phyloP scores from a whole-genome alignment of 2,329 filamentous ascomycete genomes.

The Alternaria triticina region DNA sequence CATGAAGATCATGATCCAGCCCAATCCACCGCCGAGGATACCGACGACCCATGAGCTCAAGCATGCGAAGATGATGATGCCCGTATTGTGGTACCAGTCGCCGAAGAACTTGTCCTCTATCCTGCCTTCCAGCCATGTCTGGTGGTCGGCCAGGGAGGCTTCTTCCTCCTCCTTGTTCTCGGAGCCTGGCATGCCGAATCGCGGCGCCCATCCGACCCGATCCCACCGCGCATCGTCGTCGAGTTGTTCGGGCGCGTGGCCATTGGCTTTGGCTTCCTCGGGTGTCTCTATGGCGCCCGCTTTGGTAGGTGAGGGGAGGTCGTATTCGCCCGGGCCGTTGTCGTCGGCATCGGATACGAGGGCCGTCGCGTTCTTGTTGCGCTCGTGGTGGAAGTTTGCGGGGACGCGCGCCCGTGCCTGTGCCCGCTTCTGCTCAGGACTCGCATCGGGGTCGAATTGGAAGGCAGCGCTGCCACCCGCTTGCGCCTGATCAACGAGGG shows the following conservation, averaged over 20 bases:
- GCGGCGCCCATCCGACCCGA: conserved; percentile 85
- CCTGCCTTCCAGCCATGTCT: conserved; percentile 83
- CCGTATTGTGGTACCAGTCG: conserved; percentile 98
- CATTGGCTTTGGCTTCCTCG: conserved; percentile 57
- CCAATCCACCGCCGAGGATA: conserved; percentile 86
- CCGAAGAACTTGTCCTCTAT: conserved; percentile 91
- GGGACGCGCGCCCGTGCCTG: conserved; percentile 73
- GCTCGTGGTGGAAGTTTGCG: conserved; percentile 66
- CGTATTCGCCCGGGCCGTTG: conserved; percentile 64
- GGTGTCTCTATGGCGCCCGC: conserved; percentile 67
- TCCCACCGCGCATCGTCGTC: conserved; percentile 57
- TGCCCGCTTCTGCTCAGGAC: conserved; percentile 80
- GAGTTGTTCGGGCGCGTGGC: conserved; percentile 61
- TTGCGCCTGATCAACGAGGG: conserved; percentile 77
- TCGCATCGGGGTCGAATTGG: conserved; percentile 86
- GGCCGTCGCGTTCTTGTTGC: conserved; percentile 68
- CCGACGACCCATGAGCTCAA: conserved; percentile 89
- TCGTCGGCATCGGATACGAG: conserved; percentile 75
- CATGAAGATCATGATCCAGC: conserved; percentile 94
- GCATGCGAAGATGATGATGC: conserved; percentile 91
- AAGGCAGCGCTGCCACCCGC: conserved; percentile 81
- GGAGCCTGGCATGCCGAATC: conserved; percentile 67
- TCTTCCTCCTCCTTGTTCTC: conserved; percentile 64
- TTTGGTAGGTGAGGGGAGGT: conserved; percentile 77
- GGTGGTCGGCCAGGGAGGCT: conserved; percentile 78